These are phyloP conservation scores for Larix sibirica DNA, from an alignment of 83 land plant species.

Conservation along the genomic window DNA sequence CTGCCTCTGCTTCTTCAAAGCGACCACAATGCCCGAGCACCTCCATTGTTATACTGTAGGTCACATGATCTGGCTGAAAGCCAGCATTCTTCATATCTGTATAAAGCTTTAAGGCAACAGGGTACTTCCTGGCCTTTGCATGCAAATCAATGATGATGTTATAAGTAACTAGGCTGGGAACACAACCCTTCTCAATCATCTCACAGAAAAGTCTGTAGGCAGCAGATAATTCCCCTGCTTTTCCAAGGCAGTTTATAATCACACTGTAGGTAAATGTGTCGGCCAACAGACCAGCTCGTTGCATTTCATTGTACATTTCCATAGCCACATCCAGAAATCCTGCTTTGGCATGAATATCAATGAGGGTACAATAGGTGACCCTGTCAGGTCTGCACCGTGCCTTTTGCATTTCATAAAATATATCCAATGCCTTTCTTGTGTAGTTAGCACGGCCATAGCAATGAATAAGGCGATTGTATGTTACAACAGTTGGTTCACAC, in stretches of 20 bases:
- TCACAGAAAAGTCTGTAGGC: conserved; percentile 87
- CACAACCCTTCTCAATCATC: conserved; percentile 85
- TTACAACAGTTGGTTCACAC: conserved; percentile 87
- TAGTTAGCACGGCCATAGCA: conserved; percentile 93
- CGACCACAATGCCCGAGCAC: conserved; percentile 90
- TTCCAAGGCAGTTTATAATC: conserved; percentile 96
- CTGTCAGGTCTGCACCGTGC: conserved; percentile 82
- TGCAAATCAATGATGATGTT: conserved; percentile 89
- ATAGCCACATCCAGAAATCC: conserved; percentile 91
- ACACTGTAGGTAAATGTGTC: conserved; percentile 97
- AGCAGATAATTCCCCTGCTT: conserved; percentile 82
- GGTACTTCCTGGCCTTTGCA: conserved; percentile 88
- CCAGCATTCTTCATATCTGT: conserved; percentile 92
- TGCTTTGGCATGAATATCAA: conserved; percentile 97
- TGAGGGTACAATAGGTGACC: conserved; percentile 94
- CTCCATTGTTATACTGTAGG: conserved; percentile 96
- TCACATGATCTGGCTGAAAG: conserved; percentile 80
- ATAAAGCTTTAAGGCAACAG: conserved; percentile 79
- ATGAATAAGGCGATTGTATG: conserved; percentile 95
- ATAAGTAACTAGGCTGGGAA: conserved; percentile 90
- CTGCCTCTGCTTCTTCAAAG: conserved; percentile 82
- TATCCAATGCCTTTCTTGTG: conserved; percentile 61
- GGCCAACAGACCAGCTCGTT: conserved; percentile 77
- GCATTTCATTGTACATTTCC: conserved; percentile 85
- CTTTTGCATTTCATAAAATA: conserved; percentile 76